A percentile compares a stretch with the other conserved stretches of the same genome.
phyloP scores from a whole-genome alignment of 2,329 filamentous ascomycete species.

The Penicillium sp. region DNA sequence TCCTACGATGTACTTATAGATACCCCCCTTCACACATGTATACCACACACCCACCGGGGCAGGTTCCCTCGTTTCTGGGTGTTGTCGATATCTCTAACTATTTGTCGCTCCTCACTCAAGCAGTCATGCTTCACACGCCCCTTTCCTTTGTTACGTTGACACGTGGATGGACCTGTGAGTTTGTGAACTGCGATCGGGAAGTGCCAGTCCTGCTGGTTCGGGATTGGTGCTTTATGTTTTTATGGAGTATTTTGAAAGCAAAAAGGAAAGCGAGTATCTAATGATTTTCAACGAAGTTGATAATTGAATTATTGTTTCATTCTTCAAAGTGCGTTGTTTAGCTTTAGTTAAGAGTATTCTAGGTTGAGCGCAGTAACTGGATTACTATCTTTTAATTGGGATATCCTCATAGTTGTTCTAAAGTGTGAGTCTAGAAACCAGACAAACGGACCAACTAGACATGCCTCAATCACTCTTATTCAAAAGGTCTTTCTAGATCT shows the following conservation, averaged over 20 bases:
- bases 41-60: background rate
- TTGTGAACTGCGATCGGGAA: background rate
- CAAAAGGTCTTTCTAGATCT: too few relatives aligned
- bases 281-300: background rate
- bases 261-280: background rate
- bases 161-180: background rate
- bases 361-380: too few relatives aligned
- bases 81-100: background rate
- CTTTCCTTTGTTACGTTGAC: slow-evolving; percentile 5
- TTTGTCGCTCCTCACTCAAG: background rate
- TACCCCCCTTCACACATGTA: slow-evolving; percentile 14
- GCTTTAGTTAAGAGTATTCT: too few relatives aligned
- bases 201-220: background rate
- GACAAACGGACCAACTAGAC: too few relatives aligned
- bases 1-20: background rate
- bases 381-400: too few relatives aligned
- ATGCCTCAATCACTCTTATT: too few relatives aligned
- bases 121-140: background rate
- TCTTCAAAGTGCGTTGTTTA: background rate
- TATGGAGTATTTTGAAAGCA: background rate
- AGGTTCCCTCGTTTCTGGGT: background rate
- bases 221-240: background rate
- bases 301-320: background rate
- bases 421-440: too few relatives aligned
- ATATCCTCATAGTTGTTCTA: too few relatives aligned